Evolutionary conservation across 495 filamentous ascomycete species (phyloP), one percentile per base, ranked within the genome.

Genomic region (Talaromyces nanjingensis): DNA sequence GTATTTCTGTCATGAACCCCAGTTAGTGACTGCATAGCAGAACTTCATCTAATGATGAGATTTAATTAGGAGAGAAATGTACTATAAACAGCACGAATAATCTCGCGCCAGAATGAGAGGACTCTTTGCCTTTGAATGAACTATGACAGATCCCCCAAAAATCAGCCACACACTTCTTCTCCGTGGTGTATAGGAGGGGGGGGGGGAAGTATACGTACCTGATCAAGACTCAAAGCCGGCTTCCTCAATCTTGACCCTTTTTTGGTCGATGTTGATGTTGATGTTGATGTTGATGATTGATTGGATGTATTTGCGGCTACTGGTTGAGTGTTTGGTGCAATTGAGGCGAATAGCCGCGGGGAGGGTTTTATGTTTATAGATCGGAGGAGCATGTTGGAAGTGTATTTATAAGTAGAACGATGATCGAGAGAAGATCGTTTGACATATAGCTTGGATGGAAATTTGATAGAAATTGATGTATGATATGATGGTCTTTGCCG

Each of bases 1-100:
- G 79, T 16, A 83, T 72, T 61, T 71, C 77, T 80, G 12, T n/a
- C 6, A 18, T 7, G 14, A 11, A n/a, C 1, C 6, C 18, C 16
- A 53, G 60, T 62, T 45, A 34, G 8, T n/a, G 24, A 49, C n/a
- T 24, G 20, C 42, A 18, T 8, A 47, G 52, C 33, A 24, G 12
- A 31, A 7, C 29, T 52, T 14, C 33, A 42, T 45, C 18, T 25
- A 27, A 42, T 42, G 22, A 6, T 29, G 25, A 54, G 22, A 9
- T 31, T 37, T 4, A 14, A 1, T 11, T 54, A 47, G 29, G 27
- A 18, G n/a, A 55, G 11, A 45, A n/a, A 62, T 16, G 5, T 62
- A 62, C 60, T 62, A 53, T 62, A 54, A 16, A 62, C 47, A 62
- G 39, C 60, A 54, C 60, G 60, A 0, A 62, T 62, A 37, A 62